Evolutionary conservation across 129 eudicot species (phyloP), one percentile per base, ranked within the genome.

Genomic region (Mikania micrantha): DNA sequence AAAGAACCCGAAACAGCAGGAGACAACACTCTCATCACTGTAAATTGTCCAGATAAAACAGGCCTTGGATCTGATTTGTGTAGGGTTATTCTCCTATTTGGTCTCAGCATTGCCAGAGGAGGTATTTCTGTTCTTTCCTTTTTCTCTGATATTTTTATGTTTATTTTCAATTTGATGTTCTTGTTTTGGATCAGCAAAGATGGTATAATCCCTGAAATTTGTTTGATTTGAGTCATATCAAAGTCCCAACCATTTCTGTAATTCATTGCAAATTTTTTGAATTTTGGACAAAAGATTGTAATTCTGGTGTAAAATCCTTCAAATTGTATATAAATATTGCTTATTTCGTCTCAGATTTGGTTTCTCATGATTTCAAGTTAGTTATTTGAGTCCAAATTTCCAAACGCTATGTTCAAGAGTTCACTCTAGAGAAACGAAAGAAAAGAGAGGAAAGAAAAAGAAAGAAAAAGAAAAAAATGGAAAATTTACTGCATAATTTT

Each of bases 31-130:
- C 77, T 84, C 44, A 77, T 87, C 68, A 84, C 90, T 32, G 76
- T 87, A 5, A 87, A 84, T 47, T 87, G 95, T 50, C 95, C 95
- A 8, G 95, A 87, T 62, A 87, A 87, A 68, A 81, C 90, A 49
- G 95, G 95, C 2, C 87, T 87, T 44, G 95, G 95, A 9, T 87
- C 85, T 77, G 95, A 87, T 77, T 70, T 87, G 8, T 87, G 95
- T 60, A 70, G 95, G 34, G 54, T 83, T 20, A 77, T 87, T 20
- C 77, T 87, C 32, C 81, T 83, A 1, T 87, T 83, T 79, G 95
- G 90, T 16, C 81, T 87, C 49, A 84, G 85, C 83, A 83, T 87
- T 60, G 75, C 85, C 8, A 84, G 70, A 83, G 95, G 90, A 84
- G 95, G 95, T 87, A 83, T 45, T 7, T 16, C 8, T 27, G 60